A percentile compares a stretch with the other conserved stretches of the same genome.
Evolutionary conservation across 2,329 filamentous ascomycete species (phyloP).

Genomic region (Hymenoscyphus fructigenus): DNA sequence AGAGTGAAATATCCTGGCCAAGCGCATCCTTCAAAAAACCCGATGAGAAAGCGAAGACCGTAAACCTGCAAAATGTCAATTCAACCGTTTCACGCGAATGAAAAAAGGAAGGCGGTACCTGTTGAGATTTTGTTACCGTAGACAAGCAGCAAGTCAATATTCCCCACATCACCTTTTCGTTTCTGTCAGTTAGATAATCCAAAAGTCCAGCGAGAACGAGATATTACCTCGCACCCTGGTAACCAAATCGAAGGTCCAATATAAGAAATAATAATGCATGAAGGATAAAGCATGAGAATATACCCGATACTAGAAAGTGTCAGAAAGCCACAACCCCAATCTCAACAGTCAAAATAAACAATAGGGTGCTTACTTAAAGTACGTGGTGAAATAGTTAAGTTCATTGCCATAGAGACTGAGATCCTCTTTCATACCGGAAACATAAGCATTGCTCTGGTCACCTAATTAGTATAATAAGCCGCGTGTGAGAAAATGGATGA

Average conservation of each 20-base stretch:
- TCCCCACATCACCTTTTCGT: neutral
- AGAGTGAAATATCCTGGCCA: constrained; percentile 42
- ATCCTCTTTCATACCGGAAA: constrained; percentile 41
- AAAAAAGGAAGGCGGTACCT: too few species aligned
- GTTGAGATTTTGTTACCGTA: constrained; percentile 15
- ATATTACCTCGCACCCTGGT: constrained; percentile 23
- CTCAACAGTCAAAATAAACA: too few species aligned
- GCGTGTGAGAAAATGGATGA: too few species aligned
- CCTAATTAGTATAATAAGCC: neutral
- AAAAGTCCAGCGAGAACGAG: constrained; percentile 8
- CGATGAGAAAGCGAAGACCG: constrained; percentile 53
- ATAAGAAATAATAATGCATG: constrained; percentile 42
- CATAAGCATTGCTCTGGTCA: constrained; percentile 24
- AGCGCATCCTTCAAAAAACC: constrained; percentile 31
- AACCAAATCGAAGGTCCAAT: constrained; percentile 36
- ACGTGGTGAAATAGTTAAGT: constrained; percentile 46
- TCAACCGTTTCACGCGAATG: neutral
- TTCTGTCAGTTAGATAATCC: neutral
- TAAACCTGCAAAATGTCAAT: constrained; percentile 38
- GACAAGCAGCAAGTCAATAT: constrained; percentile 13
- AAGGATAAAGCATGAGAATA: constrained; percentile 42
- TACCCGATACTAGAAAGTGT: constrained; percentile 33
- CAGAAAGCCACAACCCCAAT: too few species aligned
- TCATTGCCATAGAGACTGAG: constrained; percentile 52
- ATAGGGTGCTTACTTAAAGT: constrained; percentile 30